Conservation (phyloP, 805 yeast species). For the Ogataea henricii region DNA sequence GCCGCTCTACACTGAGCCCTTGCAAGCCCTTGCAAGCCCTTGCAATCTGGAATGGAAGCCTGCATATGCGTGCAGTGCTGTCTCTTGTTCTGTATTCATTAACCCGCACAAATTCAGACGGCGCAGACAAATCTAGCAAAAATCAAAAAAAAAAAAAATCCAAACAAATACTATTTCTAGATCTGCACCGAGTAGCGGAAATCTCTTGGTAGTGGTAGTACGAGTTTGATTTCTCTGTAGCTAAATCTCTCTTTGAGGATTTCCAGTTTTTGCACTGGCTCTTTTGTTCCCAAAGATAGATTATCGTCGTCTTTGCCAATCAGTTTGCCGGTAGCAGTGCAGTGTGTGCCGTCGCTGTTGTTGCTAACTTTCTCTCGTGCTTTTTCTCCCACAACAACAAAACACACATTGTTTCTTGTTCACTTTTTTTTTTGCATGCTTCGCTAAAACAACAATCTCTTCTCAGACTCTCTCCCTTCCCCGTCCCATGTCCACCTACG, state of each 20-base stretch:
- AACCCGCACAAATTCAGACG: slow-evolving; percentile 1
- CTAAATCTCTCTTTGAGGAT: neutral
- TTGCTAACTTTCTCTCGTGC: neutral
- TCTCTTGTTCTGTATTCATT: slow-evolving; percentile 3
- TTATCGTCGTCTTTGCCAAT: no score
- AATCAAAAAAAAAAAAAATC: neutral
- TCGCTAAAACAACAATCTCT: neutral
- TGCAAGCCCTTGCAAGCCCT: no score
- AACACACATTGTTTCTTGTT: neutral
- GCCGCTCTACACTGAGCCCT: neutral
- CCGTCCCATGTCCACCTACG: slow-evolving; percentile 5
- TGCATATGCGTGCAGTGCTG: neutral
- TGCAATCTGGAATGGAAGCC: neutral
- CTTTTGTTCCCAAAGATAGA: no score
- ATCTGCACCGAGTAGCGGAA: slow-evolving; percentile 5
- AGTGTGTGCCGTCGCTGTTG: neutral
- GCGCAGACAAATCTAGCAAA: neutral
- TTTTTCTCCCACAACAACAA: neutral
- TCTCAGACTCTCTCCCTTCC: neutral
- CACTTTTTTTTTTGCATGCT: slow-evolving; percentile 1
- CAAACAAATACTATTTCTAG: slow-evolving; percentile 5
- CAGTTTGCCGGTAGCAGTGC: neutral
- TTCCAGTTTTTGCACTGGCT: neutral
- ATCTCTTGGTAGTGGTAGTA: slow-evolving; percentile 4
- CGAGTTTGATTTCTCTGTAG: slow-evolving; percentile 1